phyloP scores from a whole-genome alignment of 352 stramenopile species.

The Pythium utonaiense region DNA sequence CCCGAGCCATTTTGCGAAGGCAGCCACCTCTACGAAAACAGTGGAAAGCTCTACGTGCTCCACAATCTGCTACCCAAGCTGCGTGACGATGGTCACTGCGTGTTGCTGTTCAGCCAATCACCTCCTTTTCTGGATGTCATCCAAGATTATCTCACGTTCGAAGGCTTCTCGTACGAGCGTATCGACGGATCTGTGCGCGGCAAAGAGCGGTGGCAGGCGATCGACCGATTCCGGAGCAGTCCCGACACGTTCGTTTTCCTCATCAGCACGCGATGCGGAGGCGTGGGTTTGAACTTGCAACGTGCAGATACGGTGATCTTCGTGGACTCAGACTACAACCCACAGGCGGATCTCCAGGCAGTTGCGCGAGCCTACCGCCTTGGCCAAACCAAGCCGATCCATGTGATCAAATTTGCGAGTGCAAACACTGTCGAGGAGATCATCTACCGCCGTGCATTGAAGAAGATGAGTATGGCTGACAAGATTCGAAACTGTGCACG shows the following conservation, averaged over 20 bases:
- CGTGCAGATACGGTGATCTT: constrained; percentile 85
- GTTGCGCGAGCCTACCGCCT: constrained; percentile 68
- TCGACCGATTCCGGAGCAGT: constrained; percentile 81
- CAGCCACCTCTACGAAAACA: constrained; percentile 70
- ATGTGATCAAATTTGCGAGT: constrained; percentile 75
- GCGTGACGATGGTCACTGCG: constrained; percentile 76
- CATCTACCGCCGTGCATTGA: constrained; percentile 65
- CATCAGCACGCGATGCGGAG: constrained; percentile 70
- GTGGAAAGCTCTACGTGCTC: constrained; percentile 82
- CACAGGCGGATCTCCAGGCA: constrained; percentile 66
- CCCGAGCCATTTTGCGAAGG: constrained; percentile 74
- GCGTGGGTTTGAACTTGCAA: constrained; percentile 68
- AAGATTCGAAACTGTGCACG: constrained; percentile 67
- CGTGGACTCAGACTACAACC: constrained; percentile 78
- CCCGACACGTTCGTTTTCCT: constrained; percentile 87
- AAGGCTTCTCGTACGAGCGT: constrained; percentile 73
- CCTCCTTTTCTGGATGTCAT: constrained; percentile 77
- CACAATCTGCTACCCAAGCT: constrained; percentile 80
- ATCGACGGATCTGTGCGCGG: constrained; percentile 73
- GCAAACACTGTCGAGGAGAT: constrained; percentile 77
- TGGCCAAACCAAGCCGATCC: constrained; percentile 72
- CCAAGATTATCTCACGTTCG: constrained; percentile 73
- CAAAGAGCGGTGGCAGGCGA: constrained; percentile 77
- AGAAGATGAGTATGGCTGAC: constrained; percentile 73
- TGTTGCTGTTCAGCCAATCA: constrained; percentile 79